A percentile compares a stretch with the other conserved stretches of the same genome.
phyloP scores from a whole-genome alignment of 805 yeast species.

The Tetrapisispora arboricola region DNA sequence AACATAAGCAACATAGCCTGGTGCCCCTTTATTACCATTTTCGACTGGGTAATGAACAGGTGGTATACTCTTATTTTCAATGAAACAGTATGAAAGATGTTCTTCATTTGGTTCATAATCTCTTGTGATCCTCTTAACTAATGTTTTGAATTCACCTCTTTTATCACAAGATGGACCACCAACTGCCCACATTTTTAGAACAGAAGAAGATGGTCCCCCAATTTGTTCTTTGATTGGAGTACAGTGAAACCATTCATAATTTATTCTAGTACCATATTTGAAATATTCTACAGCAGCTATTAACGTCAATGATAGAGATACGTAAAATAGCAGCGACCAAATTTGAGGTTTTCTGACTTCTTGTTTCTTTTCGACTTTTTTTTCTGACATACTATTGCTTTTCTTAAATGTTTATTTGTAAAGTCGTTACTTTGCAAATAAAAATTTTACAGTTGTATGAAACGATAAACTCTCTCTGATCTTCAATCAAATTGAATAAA shows the following conservation, averaged over 20 bases:
- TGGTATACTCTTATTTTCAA: conserved; percentile 23
- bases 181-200: conserved; percentile 27
- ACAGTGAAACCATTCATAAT: conserved; percentile 39
- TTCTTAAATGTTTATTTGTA: no score
- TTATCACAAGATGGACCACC: conserved; percentile 39
- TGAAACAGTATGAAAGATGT: conserved; percentile 30
- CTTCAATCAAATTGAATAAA: no score
- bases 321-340: conserved; percentile 21
- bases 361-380: neutral
- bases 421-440: no score
- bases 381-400: neutral
- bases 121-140: conserved; percentile 32
- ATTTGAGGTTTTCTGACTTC: conserved; percentile 7
- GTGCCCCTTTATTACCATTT: conserved; percentile 26
- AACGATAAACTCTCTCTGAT: no score
- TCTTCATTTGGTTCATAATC: conserved; percentile 32
- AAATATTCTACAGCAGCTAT: conserved; percentile 36
- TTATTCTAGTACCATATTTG: conserved; percentile 31
- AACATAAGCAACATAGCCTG: conserved; percentile 29
- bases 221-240: conserved; percentile 26
- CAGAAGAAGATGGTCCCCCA: conserved; percentile 18
- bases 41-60: conserved; percentile 26
- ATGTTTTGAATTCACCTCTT: conserved; percentile 34
- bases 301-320: conserved; percentile 22
- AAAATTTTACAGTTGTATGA: no score